Evolutionary conservation across 352 stramenopile genomes (phyloP), one percentile per base, ranked within the genome.

Genomic region (Plasmopara halstedii): DNA sequence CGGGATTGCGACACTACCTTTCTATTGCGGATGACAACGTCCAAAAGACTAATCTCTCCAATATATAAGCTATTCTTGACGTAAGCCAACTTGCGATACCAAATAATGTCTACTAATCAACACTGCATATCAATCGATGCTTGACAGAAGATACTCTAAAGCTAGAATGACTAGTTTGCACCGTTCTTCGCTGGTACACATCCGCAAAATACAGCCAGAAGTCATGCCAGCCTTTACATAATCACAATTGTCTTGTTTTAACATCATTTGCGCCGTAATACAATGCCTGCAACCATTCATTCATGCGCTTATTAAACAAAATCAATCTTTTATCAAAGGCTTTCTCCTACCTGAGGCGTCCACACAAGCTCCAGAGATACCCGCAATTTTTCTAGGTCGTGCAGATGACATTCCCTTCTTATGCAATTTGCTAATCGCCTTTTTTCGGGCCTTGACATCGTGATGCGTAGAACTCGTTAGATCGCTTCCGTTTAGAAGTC

Each of bases 381-480:
- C 46, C n/a, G 57, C 29, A 31, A 51, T 50, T 27, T 61, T 64
- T 29, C 57, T 64, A 7, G 36, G 45, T 41, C 56, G 42, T 31
- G 56, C 50, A 5, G 56, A 64, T n/a, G 56, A 46, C 10, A 64
- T 53, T 6, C 19, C 26, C 18, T 64, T 64, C 56, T 64, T 64
- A 9, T 61, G 36, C 19, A 50, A 17, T 21, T 42, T 27, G 13
- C 46, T 46, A 18, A 33, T 40, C 38, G 51, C 55, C 13, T 40
- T 53, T 29, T 75, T 75, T 41, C 54, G 58, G 50, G 18, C 60
- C 42, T 67, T 74, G 36, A 35, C 20, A 11, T 74, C 64, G 23
- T 54, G 53, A 32, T 67, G 69, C 22, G 46, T 46, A 10, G 64
- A 74, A 18, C 65, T 55, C 33, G 58, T 70, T 18, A 62, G 70